phyloP scores from a whole-genome alignment of 441 rosid species.

The Adansonia gregorii region DNA sequence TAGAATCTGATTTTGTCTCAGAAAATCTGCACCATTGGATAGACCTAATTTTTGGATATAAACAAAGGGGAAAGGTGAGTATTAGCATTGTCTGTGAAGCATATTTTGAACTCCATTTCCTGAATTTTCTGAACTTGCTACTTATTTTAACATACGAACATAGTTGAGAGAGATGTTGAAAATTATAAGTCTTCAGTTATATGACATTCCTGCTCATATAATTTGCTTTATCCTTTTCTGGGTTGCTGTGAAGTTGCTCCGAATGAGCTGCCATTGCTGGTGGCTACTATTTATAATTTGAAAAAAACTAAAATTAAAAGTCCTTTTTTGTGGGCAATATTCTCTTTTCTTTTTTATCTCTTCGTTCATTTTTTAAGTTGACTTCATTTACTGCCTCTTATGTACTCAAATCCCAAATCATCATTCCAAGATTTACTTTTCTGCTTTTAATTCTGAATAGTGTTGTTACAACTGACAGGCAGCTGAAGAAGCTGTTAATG shows the following conservation, averaged over 20 bases:
- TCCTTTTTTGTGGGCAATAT: background rate
- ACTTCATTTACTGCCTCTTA: conserved; percentile 1
- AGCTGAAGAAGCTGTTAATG: conserved; percentile 86
- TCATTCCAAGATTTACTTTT: conserved; percentile 17
- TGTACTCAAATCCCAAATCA: conserved; percentile 3
- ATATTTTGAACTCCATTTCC: conserved; percentile 17
- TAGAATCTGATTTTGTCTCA: conserved; percentile 95
- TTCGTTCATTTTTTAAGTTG: background rate
- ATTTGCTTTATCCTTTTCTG: conserved; percentile 8
- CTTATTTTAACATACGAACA: background rate
- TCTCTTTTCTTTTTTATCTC: conserved; percentile 2
- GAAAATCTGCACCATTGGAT: conserved; percentile 99
- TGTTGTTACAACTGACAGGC: conserved; percentile 58
- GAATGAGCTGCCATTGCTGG: background rate
- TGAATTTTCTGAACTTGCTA: conserved; percentile 10
- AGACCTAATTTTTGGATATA: conserved; percentile 97
- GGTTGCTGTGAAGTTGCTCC: conserved; percentile 4
- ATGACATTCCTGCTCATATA: conserved; percentile 13
- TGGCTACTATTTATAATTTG: background rate
- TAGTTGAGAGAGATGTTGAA: background rate
- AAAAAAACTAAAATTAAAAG: background rate
- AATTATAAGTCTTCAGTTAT: background rate
- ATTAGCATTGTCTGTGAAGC: conserved; percentile 24
- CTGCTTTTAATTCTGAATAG: conserved; percentile 24
- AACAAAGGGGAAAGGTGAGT: conserved; percentile 98